Percentiles rank a stretch among this genome's conserved stretches.
Evolutionary conservation across 208 protist genomes (phyloP).

Genomic region (Acanthamoeba triangularis): DNA sequence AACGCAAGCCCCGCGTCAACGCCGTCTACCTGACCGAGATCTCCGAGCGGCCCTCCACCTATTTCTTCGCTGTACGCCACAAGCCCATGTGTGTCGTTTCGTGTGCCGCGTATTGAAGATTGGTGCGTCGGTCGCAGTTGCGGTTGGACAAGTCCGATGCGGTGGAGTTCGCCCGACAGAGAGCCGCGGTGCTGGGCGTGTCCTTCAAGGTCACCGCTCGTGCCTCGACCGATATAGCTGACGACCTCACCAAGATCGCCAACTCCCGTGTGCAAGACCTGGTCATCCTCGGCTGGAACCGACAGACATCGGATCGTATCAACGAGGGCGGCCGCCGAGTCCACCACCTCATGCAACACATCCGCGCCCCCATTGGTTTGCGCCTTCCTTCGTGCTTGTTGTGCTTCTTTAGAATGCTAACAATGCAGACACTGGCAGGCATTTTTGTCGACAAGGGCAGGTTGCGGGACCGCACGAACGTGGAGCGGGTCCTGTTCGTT

Average conservation of each 20-base stretch:
- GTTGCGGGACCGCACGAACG: background rate
- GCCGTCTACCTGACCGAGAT: conserved; percentile 6
- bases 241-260: conserved; percentile 26
- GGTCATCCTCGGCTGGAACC: conserved; percentile 40
- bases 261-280: conserved; percentile 54
- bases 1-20: background rate
- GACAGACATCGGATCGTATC: background rate
- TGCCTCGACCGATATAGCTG: background rate
- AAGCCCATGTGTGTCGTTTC: background rate
- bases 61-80: conserved; percentile 39
- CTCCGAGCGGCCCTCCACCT: conserved; percentile 38
- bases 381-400: background rate
- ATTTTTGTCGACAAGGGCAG: conserved; percentile 32
- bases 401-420: too few relatives aligned
- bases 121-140: background rate
- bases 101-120: background rate
- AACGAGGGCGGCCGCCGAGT: background rate
- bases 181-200: background rate
- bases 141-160: conserved; percentile 2
- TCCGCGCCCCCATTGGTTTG: background rate
- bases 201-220: background rate
- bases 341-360: conserved; percentile 52
- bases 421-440: background rate
- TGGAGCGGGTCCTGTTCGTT: conserved; percentile 18
- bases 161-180: background rate